Conservation (phyloP, 2,329 filamentous ascomycete genomes). For the Colletotrichum cordylinicola region DNA sequence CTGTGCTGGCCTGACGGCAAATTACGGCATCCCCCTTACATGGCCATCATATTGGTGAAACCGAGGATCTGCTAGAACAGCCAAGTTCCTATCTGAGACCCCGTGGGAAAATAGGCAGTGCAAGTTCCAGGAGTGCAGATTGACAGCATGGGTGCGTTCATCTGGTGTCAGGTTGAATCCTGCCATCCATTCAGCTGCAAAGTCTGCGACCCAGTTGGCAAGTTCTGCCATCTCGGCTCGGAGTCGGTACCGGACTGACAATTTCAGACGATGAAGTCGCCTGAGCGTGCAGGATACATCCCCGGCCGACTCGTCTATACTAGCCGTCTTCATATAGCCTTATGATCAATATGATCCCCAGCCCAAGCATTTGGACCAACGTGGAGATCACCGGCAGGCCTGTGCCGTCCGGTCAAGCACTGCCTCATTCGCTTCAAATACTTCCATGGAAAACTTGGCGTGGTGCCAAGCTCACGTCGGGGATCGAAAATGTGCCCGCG, state of each 20-base stretch:
- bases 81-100: neutral
- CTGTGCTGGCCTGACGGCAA: neutral
- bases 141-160: neutral
- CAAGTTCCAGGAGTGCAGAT: neutral
- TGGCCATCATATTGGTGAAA: neutral
- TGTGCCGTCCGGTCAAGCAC: neutral
- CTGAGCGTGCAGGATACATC: neutral
- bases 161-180: conserved; percentile 2
- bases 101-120: neutral
- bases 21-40: neutral
- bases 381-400: neutral
- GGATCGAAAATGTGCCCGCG: neutral
- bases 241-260: neutral
- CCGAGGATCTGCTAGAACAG: neutral
- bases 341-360: neutral
- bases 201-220: neutral
- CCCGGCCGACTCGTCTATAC: neutral
- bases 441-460: neutral
- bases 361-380: neutral
- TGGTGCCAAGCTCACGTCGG: neutral
- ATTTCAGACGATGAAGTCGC: neutral
- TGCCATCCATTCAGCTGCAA: conserved; percentile 7
- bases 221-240: neutral
- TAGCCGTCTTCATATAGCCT: neutral
- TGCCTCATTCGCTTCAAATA: neutral